Conservation (phyloP, 257 asterid genomes). For the Buddleja alternifolia region DNA sequence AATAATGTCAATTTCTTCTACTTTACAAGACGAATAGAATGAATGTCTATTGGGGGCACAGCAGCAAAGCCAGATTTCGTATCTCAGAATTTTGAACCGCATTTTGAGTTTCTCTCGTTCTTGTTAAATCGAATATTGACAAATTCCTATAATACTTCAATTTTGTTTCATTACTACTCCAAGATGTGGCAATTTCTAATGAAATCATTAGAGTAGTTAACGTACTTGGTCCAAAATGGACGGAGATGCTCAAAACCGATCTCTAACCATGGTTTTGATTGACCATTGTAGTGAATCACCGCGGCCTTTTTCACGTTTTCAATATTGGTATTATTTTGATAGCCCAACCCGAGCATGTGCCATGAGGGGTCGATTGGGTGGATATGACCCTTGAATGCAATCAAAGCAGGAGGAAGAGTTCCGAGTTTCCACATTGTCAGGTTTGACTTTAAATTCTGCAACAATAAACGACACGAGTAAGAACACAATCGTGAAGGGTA, state of each 20-base stretch:
- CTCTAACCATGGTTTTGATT: constrained; percentile 91
- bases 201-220: constrained; percentile 85
- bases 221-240: constrained; percentile 91
- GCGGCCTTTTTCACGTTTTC: constrained; percentile 77
- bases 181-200: constrained; percentile 80
- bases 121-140: constrained; percentile 31
- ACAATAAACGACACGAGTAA: constrained; percentile 13
- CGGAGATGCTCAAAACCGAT: constrained; percentile 94
- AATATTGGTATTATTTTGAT: constrained; percentile 68
- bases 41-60: constrained; percentile 28
- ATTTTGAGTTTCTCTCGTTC: constrained; percentile 36
- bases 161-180: constrained; percentile 56
- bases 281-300: constrained; percentile 91
- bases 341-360: constrained; percentile 98
- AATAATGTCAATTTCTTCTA: constrained; percentile 44
- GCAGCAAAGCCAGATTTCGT: constrained; percentile 24
- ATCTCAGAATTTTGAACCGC: constrained; percentile 32
- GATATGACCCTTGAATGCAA: constrained; percentile 82
- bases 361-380: constrained; percentile 88
- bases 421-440: constrained; percentile 94
- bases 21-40: constrained; percentile 63
- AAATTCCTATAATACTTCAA: constrained; percentile 34
- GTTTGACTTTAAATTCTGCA: constrained; percentile 90
- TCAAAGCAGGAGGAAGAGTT: constrained; percentile 91
- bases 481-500: constrained; percentile 15